Evolutionary conservation across 805 yeast species (phyloP).

Genomic region (Saturnispora besseyi): DNA sequence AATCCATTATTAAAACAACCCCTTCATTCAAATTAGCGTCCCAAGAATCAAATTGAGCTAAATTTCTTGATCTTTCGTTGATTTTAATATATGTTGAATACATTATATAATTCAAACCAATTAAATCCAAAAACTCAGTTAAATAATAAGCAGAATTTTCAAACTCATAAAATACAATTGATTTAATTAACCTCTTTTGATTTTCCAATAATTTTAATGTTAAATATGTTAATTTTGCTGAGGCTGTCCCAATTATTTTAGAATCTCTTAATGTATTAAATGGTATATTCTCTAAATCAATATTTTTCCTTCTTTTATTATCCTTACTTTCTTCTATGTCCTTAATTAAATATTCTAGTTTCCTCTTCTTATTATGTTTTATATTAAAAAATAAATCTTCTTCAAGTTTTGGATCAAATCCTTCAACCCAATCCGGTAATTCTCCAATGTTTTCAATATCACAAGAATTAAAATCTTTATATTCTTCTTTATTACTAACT

Average conservation of each 20-base stretch:
- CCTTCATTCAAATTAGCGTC: slow-evolving; percentile 34
- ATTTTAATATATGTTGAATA: slow-evolving; percentile 54
- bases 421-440: slow-evolving; percentile 21
- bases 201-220: slow-evolving; percentile 46
- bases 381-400: slow-evolving; percentile 12
- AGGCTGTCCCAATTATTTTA: slow-evolving; percentile 48
- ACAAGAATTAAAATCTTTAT: slow-evolving; percentile 9
- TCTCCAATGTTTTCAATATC: slow-evolving; percentile 21
- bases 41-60: slow-evolving; percentile 40
- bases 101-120: slow-evolving; percentile 52
- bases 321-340: background rate
- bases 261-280: slow-evolving; percentile 27
- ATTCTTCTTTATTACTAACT: slow-evolving; percentile 13
- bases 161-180: slow-evolving; percentile 60
- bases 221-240: slow-evolving; percentile 55
- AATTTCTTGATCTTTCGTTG: slow-evolving; percentile 41
- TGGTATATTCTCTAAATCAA: background rate
- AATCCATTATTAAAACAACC: slow-evolving; percentile 53
- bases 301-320: background rate
- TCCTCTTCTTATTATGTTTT: background rate
- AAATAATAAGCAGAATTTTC: slow-evolving; percentile 64
- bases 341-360: background rate
- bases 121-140: slow-evolving; percentile 52
- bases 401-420: slow-evolving; percentile 21
- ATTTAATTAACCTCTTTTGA: slow-evolving; percentile 37